phyloP scores from a whole-genome alignment of 768 basidiomycete genomes.

The Termitomyces sp. region DNA sequence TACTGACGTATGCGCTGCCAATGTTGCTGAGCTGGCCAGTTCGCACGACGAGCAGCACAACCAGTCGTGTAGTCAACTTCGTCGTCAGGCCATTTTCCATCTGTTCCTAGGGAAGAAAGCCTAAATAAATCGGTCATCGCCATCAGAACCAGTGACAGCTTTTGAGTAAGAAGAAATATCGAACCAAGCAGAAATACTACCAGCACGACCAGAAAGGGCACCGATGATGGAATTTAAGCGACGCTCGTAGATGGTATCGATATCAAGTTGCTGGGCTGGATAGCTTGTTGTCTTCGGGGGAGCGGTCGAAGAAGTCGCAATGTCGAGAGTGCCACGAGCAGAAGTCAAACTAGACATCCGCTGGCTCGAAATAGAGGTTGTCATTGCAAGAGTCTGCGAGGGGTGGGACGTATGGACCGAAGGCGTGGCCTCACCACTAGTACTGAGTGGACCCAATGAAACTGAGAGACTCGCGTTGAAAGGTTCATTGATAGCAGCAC shows the following conservation, averaged over 20 bases:
- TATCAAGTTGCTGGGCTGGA: slow-evolving; percentile 22
- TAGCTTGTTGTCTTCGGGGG: slow-evolving; percentile 10
- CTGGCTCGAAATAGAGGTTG: not conserved
- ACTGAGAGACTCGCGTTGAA: not conserved
- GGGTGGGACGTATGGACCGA: not conserved
- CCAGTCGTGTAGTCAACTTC: slow-evolving; percentile 63
- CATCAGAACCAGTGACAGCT: not conserved
- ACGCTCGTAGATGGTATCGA: slow-evolving; percentile 29
- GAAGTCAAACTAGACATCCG: not conserved
- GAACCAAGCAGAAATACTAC: slow-evolving; percentile 14
- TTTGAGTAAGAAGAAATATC: not conserved
- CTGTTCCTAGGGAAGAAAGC: slow-evolving; percentile 42
- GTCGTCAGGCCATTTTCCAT: slow-evolving; percentile 52
- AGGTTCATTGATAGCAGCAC: not conserved
- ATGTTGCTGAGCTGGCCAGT: slow-evolving; percentile 65
- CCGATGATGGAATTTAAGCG: slow-evolving; percentile 42
- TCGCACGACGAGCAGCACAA: slow-evolving; percentile 58
- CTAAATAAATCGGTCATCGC: slow-evolving; percentile 22
- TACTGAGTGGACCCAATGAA: not conserved
- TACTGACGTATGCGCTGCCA: slow-evolving; percentile 49
- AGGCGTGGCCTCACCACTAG: not conserved
- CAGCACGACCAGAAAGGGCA: slow-evolving; percentile 24
- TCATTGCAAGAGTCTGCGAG: not conserved
- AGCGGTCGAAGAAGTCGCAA: not conserved
- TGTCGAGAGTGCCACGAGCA: not conserved